These are phyloP conservation scores for Trichophyton mentagrophytes DNA, from an alignment of 2,329 filamentous ascomycete genomes.

Conservation along the genomic window DNA sequence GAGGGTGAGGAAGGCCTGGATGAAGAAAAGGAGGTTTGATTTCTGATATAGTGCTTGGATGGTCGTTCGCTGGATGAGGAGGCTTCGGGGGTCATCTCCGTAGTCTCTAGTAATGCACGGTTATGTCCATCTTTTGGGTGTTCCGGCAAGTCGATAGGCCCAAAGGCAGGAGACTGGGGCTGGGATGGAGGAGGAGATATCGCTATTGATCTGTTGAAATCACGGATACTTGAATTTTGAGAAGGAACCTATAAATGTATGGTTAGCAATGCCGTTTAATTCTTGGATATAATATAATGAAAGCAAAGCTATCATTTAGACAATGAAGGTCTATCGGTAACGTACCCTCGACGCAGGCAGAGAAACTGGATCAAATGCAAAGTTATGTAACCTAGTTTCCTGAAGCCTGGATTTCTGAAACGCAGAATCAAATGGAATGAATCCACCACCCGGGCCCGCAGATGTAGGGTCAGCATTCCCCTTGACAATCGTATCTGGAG, in stretches of 20 bases:
- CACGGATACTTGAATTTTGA: constrained; percentile 45
- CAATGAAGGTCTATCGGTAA: constrained; percentile 9
- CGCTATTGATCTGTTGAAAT: constrained; percentile 49
- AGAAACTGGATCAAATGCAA: constrained; percentile 81
- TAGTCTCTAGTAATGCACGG: constrained; percentile 16
- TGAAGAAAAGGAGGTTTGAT: constrained; percentile 7
- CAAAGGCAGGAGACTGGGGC: constrained; percentile 79
- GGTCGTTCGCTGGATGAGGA: constrained; percentile 37
- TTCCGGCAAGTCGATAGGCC: constrained; percentile 63
- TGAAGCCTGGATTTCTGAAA: constrained; percentile 66
- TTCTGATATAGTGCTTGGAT: background rate
- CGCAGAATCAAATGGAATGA: constrained; percentile 58
- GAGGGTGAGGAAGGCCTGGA: constrained; percentile 30
- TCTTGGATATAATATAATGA: background rate
- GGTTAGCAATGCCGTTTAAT: background rate
- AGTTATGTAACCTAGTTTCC: constrained; percentile 70
- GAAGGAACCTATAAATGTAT: constrained; percentile 28
- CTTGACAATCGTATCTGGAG: constrained; percentile 13
- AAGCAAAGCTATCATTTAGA: background rate
- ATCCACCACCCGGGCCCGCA: constrained; percentile 45
- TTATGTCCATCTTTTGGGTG: constrained; percentile 35
- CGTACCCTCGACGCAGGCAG: constrained; percentile 47
- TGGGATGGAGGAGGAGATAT: constrained; percentile 55
- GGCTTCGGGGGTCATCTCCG: constrained; percentile 41
- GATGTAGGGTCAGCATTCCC: background rate